These are phyloP conservation scores for Hyphopichia pseudoburtonii DNA, from an alignment of 1,139 yeast species.

Conservation along the genomic window DNA sequence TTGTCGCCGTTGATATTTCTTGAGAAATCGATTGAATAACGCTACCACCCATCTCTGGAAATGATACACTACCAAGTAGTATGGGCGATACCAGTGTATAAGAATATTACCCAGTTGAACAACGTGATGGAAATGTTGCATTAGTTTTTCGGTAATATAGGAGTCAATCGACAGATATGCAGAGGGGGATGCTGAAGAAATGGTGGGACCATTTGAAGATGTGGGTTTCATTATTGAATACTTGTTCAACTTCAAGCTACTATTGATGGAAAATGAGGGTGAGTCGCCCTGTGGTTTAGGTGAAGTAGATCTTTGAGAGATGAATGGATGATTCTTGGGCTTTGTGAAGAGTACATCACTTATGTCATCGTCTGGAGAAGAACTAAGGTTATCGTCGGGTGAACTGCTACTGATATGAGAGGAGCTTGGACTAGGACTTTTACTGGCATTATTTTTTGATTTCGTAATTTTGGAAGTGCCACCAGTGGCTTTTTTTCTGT, in stretches of 20 bases:
- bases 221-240: slow-evolving; percentile 12
- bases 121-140: slow-evolving; percentile 21
- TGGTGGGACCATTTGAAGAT: neutral
- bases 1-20: slow-evolving; percentile 24
- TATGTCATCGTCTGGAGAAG: too few relatives aligned
- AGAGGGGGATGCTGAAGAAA: neutral
- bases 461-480: too few relatives aligned
- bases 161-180: slow-evolving; percentile 13
- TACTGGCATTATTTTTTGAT: too few relatives aligned
- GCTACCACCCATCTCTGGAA: slow-evolving; percentile 41
- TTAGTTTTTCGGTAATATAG: slow-evolving; percentile 27
- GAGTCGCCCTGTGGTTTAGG: neutral
- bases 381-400: too few relatives aligned
- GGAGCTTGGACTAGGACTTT: too few relatives aligned
- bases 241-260: slow-evolving; percentile 11
- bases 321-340: slow-evolving; percentile 4
- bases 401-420: too few relatives aligned
- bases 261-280: slow-evolving; percentile 12
- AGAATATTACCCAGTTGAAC: slow-evolving; percentile 16
- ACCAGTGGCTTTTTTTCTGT: neutral
- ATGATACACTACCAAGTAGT: slow-evolving; percentile 22
- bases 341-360: neutral
- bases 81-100: slow-evolving; percentile 25
- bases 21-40: slow-evolving; percentile 37
- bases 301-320: neutral